Evolutionary conservation across 129 eudicot species (phyloP).

Genomic region (Flaveria ramosissima): DNA sequence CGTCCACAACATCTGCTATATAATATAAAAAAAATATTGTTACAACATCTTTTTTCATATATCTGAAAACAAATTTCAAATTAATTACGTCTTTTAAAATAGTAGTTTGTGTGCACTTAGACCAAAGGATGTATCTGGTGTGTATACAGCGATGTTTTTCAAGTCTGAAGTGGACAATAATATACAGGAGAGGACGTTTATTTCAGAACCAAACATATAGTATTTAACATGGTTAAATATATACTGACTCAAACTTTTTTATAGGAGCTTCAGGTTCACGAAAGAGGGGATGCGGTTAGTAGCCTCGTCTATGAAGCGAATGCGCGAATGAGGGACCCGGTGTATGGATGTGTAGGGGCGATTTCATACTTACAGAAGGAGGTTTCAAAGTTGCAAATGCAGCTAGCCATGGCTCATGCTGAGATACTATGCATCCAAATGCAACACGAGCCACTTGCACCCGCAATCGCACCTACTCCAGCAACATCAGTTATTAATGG

Average conservation of each 20-base stretch:
- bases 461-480: slow-evolving; percentile 27
- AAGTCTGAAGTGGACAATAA: too few relatives aligned
- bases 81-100: too few relatives aligned
- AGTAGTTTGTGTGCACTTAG: too few relatives aligned
- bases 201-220: too few relatives aligned
- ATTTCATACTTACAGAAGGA: slow-evolving; percentile 68
- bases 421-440: slow-evolving; percentile 82
- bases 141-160: too few relatives aligned
- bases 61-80: too few relatives aligned
- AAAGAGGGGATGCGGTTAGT: slow-evolving; percentile 87
- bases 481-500: slow-evolving; percentile 15
- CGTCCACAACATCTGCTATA: too few relatives aligned
- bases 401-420: slow-evolving; percentile 85
- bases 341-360: slow-evolving; percentile 87
- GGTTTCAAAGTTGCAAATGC: slow-evolving; percentile 83
- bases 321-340: slow-evolving; percentile 76
- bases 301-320: slow-evolving; percentile 87
- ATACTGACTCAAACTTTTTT: background rate
- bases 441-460: slow-evolving; percentile 49
- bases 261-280: slow-evolving; percentile 69
- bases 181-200: too few relatives aligned
- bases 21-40: too few relatives aligned
- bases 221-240: too few relatives aligned
- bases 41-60: too few relatives aligned
- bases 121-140: too few relatives aligned